Evolutionary conservation across 129 eudicot genomes (phyloP).

Genomic region (Rutidosis leptorrhynchoides): DNA sequence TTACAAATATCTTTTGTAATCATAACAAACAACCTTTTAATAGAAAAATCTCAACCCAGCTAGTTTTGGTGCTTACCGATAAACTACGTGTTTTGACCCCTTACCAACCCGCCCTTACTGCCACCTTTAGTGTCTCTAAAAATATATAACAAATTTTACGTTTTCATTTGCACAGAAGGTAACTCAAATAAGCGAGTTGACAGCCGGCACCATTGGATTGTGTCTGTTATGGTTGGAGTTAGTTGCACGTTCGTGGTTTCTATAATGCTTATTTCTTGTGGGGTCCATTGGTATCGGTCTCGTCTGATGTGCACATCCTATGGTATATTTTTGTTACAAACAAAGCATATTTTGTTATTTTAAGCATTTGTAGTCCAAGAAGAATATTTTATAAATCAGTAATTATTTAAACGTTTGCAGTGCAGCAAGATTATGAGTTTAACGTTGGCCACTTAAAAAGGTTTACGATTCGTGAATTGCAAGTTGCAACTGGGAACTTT

Average conservation of each 20-base stretch:
- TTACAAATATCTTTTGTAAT: too few relatives aligned
- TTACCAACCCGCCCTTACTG: not conserved
- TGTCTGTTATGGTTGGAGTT: slow-evolving; percentile 67
- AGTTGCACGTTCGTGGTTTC: slow-evolving; percentile 63
- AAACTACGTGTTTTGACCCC: not conserved
- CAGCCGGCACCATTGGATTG: slow-evolving; percentile 46
- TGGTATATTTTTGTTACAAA: slow-evolving; percentile 49
- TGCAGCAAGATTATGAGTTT: slow-evolving; percentile 90
- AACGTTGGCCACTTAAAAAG: slow-evolving; percentile 71
- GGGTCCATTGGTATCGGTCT: slow-evolving; percentile 78
- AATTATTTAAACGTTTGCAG: slow-evolving; percentile 45
- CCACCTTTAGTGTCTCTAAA: not conserved
- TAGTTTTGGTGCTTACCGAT: too few relatives aligned
- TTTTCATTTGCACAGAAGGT: slow-evolving; percentile 40
- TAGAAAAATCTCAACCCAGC: too few relatives aligned
- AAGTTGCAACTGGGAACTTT: slow-evolving; percentile 80
- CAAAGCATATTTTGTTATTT: not conserved
- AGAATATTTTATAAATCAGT: not conserved
- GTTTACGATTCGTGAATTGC: slow-evolving; percentile 79
- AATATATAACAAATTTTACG: not conserved
- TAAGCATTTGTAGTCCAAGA: not conserved
- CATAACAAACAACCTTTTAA: too few relatives aligned
- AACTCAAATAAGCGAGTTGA: slow-evolving; percentile 36
- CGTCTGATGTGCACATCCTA: slow-evolving; percentile 60
- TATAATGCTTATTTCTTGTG: slow-evolving; percentile 53